phyloP scores from a whole-genome alignment of 306 rosid genomes.

The Pyrus betulifolia region DNA sequence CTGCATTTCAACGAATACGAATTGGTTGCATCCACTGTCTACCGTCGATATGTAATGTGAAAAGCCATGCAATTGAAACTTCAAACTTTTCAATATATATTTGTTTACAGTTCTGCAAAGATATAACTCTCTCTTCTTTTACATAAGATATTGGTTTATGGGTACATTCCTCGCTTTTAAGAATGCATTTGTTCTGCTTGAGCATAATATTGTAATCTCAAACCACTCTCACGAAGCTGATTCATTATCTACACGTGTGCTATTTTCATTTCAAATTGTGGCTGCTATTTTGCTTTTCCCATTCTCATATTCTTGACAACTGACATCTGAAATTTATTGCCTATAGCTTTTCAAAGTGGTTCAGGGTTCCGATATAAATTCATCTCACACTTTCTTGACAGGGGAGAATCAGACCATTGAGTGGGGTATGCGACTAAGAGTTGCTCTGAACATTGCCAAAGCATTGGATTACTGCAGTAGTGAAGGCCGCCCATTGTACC shows the following conservation, averaged over 20 bases:
- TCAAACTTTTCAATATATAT: not conserved
- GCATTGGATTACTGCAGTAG: constrained; percentile 60
- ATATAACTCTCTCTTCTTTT: not conserved
- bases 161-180: not conserved
- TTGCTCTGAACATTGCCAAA: constrained; percentile 60
- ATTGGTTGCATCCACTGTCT: not conserved
- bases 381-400: constrained; percentile 17
- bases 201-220: not conserved
- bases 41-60: not conserved
- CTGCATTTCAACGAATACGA: not conserved
- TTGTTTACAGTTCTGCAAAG: not conserved
- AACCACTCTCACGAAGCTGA: not conserved
- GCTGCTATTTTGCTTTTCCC: not conserved
- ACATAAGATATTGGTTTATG: not conserved
- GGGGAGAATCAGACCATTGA: constrained; percentile 86
- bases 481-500: constrained; percentile 62
- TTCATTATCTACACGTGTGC: not conserved
- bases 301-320: not conserved
- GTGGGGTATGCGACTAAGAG: constrained; percentile 80
- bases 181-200: not conserved
- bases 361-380: not conserved
- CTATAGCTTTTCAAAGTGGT: not conserved
- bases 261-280: not conserved
- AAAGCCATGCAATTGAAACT: not conserved
- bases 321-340: not conserved